These are phyloP conservation scores for Globisporangium nagaii DNA, from an alignment of 352 stramenopile species.

Conservation along the genomic window DNA sequence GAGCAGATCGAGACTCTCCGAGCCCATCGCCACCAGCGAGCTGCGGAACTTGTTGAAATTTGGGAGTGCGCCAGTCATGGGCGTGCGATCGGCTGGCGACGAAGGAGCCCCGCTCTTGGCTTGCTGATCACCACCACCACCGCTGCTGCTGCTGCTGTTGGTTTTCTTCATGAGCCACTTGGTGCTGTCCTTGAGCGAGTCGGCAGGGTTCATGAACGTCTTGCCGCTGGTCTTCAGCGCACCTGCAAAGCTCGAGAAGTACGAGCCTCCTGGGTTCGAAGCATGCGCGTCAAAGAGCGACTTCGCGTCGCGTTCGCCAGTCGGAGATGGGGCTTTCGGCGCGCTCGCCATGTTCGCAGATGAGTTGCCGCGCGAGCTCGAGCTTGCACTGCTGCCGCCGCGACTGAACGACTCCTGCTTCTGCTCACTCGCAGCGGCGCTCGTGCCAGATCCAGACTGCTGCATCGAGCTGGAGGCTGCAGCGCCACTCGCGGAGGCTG, in stretches of 20 bases:
- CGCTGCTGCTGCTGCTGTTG: slow-evolving; percentile 16
- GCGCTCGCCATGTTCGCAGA: background rate
- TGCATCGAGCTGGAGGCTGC: background rate
- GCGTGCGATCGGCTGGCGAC: background rate
- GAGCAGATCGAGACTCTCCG: slow-evolving; percentile 68
- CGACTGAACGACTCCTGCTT: slow-evolving; percentile 9
- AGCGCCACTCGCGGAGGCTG: background rate
- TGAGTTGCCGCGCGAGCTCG: background rate
- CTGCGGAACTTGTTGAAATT: slow-evolving; percentile 53
- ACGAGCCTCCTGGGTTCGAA: slow-evolving; percentile 22
- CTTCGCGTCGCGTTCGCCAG: slow-evolving; percentile 26
- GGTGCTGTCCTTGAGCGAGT: slow-evolving; percentile 50
- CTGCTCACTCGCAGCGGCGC: background rate
- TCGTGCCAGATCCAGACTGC: background rate
- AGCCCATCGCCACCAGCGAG: slow-evolving; percentile 59
- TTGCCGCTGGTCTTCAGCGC: slow-evolving; percentile 68
- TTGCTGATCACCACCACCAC: slow-evolving; percentile 18
- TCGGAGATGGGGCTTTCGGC: background rate
- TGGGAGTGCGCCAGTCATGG: slow-evolving; percentile 19
- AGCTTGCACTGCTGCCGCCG: background rate
- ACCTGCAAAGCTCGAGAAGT: slow-evolving; percentile 66
- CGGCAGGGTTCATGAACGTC: slow-evolving; percentile 50
- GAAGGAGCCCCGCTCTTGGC: slow-evolving; percentile 9
- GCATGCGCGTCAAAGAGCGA: slow-evolving; percentile 32
- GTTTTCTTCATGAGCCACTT: slow-evolving; percentile 81